Evolutionary conservation across 768 basidiomycete species (phyloP), one percentile per base, ranked within the genome.

Genomic region (Boletus coccyginus): DNA sequence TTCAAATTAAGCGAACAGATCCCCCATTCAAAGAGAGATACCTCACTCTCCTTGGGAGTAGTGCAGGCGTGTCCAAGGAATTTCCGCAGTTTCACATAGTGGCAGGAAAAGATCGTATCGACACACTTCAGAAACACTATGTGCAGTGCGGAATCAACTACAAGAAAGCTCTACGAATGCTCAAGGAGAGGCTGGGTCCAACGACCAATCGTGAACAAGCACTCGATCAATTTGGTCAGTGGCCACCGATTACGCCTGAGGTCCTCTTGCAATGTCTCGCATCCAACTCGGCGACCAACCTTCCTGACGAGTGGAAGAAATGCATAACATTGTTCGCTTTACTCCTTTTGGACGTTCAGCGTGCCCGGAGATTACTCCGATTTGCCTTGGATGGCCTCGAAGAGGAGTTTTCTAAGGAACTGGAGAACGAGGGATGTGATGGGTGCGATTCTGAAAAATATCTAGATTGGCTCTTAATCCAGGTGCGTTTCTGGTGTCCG

Each of bases 121-220:
- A 13, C 6, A 13, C 7, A 13, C 41, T 42, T 0, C 1, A 10
- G 19, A 12, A 24, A 7, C 21, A 42, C 21, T 42, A 21, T 13
- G 3, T 29, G 24, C 7, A 13, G 14, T 42, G 41, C 7, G 21
- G 14, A 13, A 21, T 14, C 19, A 24, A 21, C 41, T 42, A 42
- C 14, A 10, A 3, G 41, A 2, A 39, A 5, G n/a, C 16, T 16
- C 13, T 66, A 17, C 11, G 21, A 1, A 6, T n/a, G 11, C 31
- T 66, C 11, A 24, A 16, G 24, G 2, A 13, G 41, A 42, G 41
- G 6, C 21, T 42, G 5, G 41, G 19, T 6, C 12, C 14, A 21
- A 21, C 13, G 6, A 21, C 41, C 7, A 19, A 21, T 42, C 11
- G 51, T 80, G 41, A 24, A 24, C 21, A 24, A 14, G 12, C 7